Evolutionary conservation across 1,284 basidiomycete species (phyloP), one percentile per base, ranked within the genome.

Genomic region (Pascua guehoae): DNA sequence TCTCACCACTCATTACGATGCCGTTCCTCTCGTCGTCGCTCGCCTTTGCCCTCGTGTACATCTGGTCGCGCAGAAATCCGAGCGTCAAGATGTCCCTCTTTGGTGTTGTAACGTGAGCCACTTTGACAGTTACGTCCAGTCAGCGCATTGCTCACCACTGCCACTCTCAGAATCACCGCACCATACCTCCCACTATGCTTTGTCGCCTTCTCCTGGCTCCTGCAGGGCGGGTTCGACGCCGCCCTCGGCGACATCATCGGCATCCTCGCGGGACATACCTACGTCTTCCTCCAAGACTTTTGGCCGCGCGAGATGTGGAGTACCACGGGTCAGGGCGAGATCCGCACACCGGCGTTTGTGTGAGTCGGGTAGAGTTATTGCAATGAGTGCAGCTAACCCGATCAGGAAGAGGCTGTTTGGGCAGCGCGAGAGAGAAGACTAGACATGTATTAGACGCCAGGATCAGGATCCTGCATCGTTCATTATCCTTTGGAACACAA

Each of bases 31-130:
- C 76, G 4, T 72, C 71, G 3, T 73, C 74, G 0, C 68, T 95
- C 17, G 91, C 91, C 0, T 95, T 95, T 70, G 88, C 95, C 2
- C 87, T 96, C 4, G 95, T 97, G 49, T 98, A 98, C 74, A 81
- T 98, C 58, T 98, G 96, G 95, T 91, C 92, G 9, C 81, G 96
- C 49, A 82, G 93, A 14, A 96, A 98, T 72, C 91, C 94, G 1
- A 86, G 88, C 37, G 89, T 93, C 5, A 89, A 91, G n/a, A 89
- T 98, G 62, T 93, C 91, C 5, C 82, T 98, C 32, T 96, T 98
- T 68, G 95, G 96, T 4, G 80, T 98, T 37, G 81, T 98, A 65
- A 94, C 91, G 74, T 77, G 53, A 41, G 75, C 67, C 38, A 32
- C 51, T 9, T 41, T 41, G 40, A 41, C 12, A n/a, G 41, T 12